phyloP scores from a whole-genome alignment of 768 basidiomycete genomes.

The Hygrocybe punicea region DNA sequence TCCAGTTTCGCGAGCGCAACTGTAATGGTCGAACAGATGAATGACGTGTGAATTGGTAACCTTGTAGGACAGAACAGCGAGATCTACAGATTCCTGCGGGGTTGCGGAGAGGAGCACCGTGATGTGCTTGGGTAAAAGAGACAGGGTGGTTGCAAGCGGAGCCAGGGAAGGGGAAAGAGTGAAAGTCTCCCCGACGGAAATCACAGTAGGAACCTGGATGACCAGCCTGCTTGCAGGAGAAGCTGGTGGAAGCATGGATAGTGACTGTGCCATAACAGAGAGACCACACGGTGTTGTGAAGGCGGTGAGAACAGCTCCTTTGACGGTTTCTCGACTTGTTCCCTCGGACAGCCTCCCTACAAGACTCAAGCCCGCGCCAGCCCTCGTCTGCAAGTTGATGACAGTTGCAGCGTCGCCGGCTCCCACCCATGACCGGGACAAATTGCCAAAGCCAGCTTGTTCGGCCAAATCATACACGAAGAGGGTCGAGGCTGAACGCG shows the following conservation, averaged over 20 bases:
- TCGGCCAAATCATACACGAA: conserved; percentile 83
- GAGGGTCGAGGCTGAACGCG: conserved; percentile 50
- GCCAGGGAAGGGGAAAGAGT: conserved; percentile 76
- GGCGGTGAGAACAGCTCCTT: conserved; percentile 63
- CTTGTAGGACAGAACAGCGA: conserved; percentile 73
- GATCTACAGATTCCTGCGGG: conserved; percentile 76
- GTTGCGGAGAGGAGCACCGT: conserved; percentile 80
- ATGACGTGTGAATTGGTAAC: conserved; percentile 66
- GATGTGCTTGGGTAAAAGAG: conserved; percentile 60
- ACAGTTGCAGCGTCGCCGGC: conserved; percentile 49
- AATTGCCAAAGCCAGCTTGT: conserved; percentile 74
- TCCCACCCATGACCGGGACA: conserved; percentile 64
- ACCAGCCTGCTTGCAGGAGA: conserved; percentile 64
- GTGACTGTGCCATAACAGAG: conserved; percentile 75
- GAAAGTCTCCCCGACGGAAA: conserved; percentile 60
- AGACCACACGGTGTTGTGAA: conserved; percentile 85
- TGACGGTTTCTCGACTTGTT: conserved; percentile 62
- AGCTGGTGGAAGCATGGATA: conserved; percentile 67
- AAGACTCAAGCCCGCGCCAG: conserved; percentile 78
- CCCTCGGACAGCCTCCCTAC: conserved; percentile 78
- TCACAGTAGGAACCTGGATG: conserved; percentile 78
- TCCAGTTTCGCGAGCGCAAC: conserved; percentile 71
- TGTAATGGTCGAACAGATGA: conserved; percentile 88
- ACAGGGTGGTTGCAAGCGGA: conserved; percentile 55
- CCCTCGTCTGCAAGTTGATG: conserved; percentile 72